phyloP scores from a whole-genome alignment of 306 rosid genomes.

The Alnus rubra region DNA sequence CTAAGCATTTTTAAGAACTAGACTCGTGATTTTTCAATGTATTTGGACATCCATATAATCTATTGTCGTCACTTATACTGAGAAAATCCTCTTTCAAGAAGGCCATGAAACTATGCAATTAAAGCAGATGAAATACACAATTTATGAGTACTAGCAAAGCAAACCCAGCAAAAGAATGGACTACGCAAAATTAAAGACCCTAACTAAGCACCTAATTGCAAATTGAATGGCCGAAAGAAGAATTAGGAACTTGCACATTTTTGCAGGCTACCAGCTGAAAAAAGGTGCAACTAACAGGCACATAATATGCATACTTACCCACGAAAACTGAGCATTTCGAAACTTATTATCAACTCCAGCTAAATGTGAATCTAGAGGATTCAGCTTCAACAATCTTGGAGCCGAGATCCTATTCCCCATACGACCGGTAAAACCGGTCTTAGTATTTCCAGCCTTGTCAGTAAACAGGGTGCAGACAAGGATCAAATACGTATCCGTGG shows the following conservation, averaged over 20 bases:
- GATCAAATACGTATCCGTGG: conserved; percentile 78
- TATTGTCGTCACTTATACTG: background rate
- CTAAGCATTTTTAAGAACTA: background rate
- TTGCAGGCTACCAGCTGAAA: background rate
- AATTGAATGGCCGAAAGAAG: background rate
- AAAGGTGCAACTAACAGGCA: conserved; percentile 5
- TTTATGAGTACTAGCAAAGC: background rate
- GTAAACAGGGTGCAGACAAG: conserved; percentile 76
- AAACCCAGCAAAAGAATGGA: background rate
- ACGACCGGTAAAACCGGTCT: conserved; percentile 86
- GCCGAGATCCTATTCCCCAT: conserved; percentile 96
- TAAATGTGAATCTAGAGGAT: conserved; percentile 86
- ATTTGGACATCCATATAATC: background rate
- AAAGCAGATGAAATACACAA: background rate
- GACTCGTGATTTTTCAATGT: background rate
- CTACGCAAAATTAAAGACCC: background rate
- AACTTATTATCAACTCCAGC: conserved; percentile 87
- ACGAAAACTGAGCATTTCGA: conserved; percentile 91
- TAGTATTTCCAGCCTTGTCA: conserved; percentile 82
- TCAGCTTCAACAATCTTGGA: conserved; percentile 89
- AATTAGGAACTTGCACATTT: background rate
- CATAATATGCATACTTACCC: conserved; percentile 56
- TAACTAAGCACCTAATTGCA: background rate
- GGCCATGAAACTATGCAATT: background rate
- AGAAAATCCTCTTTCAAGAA: background rate